phyloP scores from a whole-genome alignment of 495 filamentous ascomycete genomes.

The Margaritispora aquatica region DNA sequence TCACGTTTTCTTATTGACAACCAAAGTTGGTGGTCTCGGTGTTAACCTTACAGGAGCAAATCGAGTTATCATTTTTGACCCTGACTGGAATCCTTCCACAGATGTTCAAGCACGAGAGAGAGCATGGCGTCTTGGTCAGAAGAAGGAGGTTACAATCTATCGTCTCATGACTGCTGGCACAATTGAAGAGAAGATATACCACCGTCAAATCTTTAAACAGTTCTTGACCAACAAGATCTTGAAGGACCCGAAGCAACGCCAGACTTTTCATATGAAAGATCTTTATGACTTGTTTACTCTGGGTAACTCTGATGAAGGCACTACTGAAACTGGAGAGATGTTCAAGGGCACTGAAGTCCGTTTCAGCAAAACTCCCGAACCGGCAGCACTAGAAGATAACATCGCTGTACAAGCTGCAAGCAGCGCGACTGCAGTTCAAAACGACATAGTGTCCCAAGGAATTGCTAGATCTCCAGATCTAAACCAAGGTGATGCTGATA shows the following conservation, averaged over 20 bases:
- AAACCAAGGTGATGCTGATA: slow-evolving; percentile 26
- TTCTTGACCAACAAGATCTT: slow-evolving; percentile 93
- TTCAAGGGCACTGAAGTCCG: slow-evolving; percentile 80
- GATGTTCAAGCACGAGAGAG: slow-evolving; percentile 93
- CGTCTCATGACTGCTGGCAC: slow-evolving; percentile 95
- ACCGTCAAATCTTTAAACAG: slow-evolving; percentile 96
- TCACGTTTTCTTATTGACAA: slow-evolving; percentile 88
- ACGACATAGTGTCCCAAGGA: slow-evolving; percentile 28
- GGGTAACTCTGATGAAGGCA: slow-evolving; percentile 56
- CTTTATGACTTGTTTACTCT: slow-evolving; percentile 87
- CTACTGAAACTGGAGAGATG: slow-evolving; percentile 75
- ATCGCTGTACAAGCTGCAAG: slow-evolving; percentile 10
- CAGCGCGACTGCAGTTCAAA: slow-evolving; percentile 7
- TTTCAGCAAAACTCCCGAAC: slow-evolving; percentile 33
- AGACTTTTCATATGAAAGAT: slow-evolving; percentile 78
- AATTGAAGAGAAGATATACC: slow-evolving; percentile 98
- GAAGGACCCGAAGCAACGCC: slow-evolving; percentile 82
- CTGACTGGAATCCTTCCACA: slow-evolving; percentile 95
- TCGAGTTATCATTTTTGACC: slow-evolving; percentile 94
- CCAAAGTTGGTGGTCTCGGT: slow-evolving; percentile 89
- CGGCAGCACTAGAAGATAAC: slow-evolving; percentile 31
- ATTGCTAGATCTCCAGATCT: slow-evolving; percentile 20
- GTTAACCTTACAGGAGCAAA: slow-evolving; percentile 93
- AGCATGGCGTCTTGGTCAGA: slow-evolving; percentile 93
- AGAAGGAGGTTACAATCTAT: slow-evolving; percentile 87